phyloP scores from a whole-genome alignment of 2,329 filamentous ascomycete genomes.

The Colletotrichum euphorbiae region DNA sequence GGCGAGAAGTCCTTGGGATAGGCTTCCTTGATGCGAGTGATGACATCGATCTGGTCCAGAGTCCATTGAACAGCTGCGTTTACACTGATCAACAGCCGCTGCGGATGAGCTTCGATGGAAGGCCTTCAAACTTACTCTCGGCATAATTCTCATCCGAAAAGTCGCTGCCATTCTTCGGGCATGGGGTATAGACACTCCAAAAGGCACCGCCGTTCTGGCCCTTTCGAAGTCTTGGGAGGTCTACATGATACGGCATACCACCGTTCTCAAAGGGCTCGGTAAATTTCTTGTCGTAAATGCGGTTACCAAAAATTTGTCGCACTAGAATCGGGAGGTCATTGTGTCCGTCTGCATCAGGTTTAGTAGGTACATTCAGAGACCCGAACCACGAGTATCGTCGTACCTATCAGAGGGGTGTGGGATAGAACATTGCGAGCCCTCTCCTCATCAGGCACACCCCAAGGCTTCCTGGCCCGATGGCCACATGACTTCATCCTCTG shows the following conservation, averaged over 20 bases:
- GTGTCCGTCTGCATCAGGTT: constrained; percentile 76
- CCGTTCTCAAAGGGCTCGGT: constrained; percentile 79
- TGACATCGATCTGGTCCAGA: constrained; percentile 80
- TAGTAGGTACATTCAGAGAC: not conserved
- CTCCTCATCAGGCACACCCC: constrained; percentile 51
- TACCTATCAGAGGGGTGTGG: constrained; percentile 63
- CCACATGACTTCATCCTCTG: constrained; percentile 33
- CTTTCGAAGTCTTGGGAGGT: constrained; percentile 78
- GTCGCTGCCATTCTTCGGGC: constrained; percentile 77
- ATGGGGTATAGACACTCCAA: constrained; percentile 88
- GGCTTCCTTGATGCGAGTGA: constrained; percentile 69
- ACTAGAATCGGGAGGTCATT: constrained; percentile 86
- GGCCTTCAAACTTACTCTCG: constrained; percentile 60
- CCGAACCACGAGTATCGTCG: not conserved
- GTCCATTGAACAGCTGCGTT: constrained; percentile 71
- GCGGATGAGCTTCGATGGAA: not conserved
- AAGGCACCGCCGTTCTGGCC: constrained; percentile 88
- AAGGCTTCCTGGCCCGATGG: constrained; percentile 39
- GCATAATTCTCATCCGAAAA: constrained; percentile 80
- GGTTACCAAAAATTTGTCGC: constrained; percentile 75
- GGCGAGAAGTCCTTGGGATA: constrained; percentile 80
- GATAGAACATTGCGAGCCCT: constrained; percentile 60
- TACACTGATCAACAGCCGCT: not conserved
- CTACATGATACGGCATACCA: constrained; percentile 76
- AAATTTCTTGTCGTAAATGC: constrained; percentile 81